Base-by-base conservation (phyloP, 257 asterid species). In the Datura wrightii region DNA sequence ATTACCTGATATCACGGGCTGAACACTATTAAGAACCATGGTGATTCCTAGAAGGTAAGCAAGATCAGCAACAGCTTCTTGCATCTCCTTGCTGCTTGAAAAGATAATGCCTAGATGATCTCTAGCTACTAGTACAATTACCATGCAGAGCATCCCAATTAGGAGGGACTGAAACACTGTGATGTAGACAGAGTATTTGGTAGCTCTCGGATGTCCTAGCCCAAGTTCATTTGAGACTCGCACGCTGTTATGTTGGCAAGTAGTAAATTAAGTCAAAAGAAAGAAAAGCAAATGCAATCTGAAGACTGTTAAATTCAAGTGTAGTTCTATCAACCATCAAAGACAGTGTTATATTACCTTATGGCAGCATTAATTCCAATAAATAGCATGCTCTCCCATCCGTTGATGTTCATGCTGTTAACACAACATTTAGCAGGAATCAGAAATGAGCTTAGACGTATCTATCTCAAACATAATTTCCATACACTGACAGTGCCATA, bases 11-110 rank as follows among this genome's bases (percentile, higher is more conserved):
- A 94, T 92, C 39, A 94, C 95, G 2, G 97, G 98, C 76, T 94
- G 95, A 82, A 93, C 87, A 53, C 98, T 94, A 86, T 93, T 93
- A 85, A 94, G 95, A 81, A 94, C 89, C 97, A 94, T 93, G 0
- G 97, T 94, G 83, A 92, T 88, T 8, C 93, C 97, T 48, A 93
- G 91, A 85, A 91, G 94, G 82, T 89, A 89, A 1, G 97, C 93
- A 31, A 93, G 94, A 71, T 79, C 89, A 60, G 93, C 90, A 31
- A 92, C 98, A 10, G 97, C 97, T 52, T 52, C 80, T 86, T 89
- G 93, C 97, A 94, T 89, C 3, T 87, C 94, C 58, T 76, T 81
- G 92, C 97, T 93, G 82, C 85, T 84, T 0, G 97, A 92, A 84
- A 92, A 93, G 55, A 93, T 87, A 9, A 90, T n/a, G 46, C 90